Conservation (phyloP, 352 stramenopile species). For the Phytophthora ramorum region DNA sequence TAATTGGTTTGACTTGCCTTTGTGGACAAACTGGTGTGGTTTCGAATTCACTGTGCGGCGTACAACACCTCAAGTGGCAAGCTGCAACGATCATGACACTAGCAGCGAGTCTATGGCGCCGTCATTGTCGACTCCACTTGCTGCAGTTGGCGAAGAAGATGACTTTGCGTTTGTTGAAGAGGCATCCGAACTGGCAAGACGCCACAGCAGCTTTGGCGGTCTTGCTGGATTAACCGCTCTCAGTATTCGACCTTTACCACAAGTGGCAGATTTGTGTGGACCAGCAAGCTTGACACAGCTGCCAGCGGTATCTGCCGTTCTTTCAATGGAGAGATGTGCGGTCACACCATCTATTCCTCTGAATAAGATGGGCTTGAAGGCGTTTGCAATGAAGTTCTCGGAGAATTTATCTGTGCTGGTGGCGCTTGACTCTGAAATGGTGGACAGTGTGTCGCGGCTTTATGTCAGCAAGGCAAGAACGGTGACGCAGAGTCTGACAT, state of each 20-base stretch:
- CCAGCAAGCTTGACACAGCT: slow-evolving; percentile 60
- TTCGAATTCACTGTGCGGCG: slow-evolving; percentile 66
- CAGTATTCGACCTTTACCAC: slow-evolving; percentile 51
- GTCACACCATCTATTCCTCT: slow-evolving; percentile 68
- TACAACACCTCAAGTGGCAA: slow-evolving; percentile 17
- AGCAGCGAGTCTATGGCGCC: background rate
- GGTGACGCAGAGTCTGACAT: slow-evolving; percentile 74
- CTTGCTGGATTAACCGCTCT: slow-evolving; percentile 47
- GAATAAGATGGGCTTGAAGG: slow-evolving; percentile 74
- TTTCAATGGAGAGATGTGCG: slow-evolving; percentile 50
- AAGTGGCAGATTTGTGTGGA: slow-evolving; percentile 53
- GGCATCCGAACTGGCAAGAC: slow-evolving; percentile 56
- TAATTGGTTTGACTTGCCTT: slow-evolving; percentile 58
- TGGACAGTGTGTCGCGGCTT: slow-evolving; percentile 78
- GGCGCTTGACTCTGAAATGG: slow-evolving; percentile 74
- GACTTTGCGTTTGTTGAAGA: slow-evolving; percentile 87
- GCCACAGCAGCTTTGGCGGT: slow-evolving; percentile 72
- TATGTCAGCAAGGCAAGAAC: slow-evolving; percentile 79
- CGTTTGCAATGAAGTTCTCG: slow-evolving; percentile 78
- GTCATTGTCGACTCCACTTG: slow-evolving; percentile 25
- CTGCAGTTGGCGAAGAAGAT: slow-evolving; percentile 57
- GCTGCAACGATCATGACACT: slow-evolving; percentile 9
- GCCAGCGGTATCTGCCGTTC: slow-evolving; percentile 57
- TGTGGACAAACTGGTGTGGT: slow-evolving; percentile 75
- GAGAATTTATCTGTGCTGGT: slow-evolving; percentile 85